Conservation (phyloP, 2,329 filamentous ascomycete genomes). For the Paradendryphiella salina region DNA sequence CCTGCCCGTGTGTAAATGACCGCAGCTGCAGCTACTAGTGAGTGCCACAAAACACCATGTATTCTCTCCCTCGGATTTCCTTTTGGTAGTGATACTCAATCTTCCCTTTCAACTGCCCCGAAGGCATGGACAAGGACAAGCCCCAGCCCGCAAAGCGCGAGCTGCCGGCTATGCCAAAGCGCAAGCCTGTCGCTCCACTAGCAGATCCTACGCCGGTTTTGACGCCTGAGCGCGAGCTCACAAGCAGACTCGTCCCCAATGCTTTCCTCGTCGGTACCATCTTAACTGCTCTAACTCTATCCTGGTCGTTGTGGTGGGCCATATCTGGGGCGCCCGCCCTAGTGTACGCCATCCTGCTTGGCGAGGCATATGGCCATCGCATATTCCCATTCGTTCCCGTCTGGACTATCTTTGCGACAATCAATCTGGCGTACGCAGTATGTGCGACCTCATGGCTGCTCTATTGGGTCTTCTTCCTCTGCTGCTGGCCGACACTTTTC, state of each 20-base stretch:
- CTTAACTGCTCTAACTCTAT: conserved; percentile 12
- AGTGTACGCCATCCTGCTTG: conserved; percentile 43
- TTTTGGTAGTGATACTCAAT: background rate
- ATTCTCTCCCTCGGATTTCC: background rate
- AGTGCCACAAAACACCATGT: conserved; percentile 6
- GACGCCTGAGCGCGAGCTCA: conserved; percentile 17
- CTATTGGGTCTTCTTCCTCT: conserved; percentile 48
- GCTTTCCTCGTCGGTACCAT: conserved; percentile 18
- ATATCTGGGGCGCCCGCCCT: conserved; percentile 50
- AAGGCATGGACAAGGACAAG: conserved; percentile 11
- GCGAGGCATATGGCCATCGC: conserved; percentile 44
- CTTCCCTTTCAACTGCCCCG: background rate
- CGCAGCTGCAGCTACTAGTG: conserved; percentile 6
- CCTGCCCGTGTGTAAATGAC: conserved; percentile 5
- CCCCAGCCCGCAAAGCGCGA: conserved; percentile 8
- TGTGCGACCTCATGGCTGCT: conserved; percentile 59
- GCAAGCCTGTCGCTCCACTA: conserved; percentile 18
- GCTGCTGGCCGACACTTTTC: conserved; percentile 50
- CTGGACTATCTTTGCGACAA: conserved; percentile 52
- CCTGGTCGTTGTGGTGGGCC: conserved; percentile 44
- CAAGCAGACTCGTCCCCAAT: conserved; percentile 18
- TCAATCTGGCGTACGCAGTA: conserved; percentile 55
- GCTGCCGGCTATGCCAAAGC: conserved; percentile 11
- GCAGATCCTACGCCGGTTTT: conserved; percentile 1
- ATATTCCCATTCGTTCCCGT: conserved; percentile 52